phyloP scores from a whole-genome alignment of 1,284 basidiomycete genomes.

The Cutaneotrichosporon mucoides region DNA sequence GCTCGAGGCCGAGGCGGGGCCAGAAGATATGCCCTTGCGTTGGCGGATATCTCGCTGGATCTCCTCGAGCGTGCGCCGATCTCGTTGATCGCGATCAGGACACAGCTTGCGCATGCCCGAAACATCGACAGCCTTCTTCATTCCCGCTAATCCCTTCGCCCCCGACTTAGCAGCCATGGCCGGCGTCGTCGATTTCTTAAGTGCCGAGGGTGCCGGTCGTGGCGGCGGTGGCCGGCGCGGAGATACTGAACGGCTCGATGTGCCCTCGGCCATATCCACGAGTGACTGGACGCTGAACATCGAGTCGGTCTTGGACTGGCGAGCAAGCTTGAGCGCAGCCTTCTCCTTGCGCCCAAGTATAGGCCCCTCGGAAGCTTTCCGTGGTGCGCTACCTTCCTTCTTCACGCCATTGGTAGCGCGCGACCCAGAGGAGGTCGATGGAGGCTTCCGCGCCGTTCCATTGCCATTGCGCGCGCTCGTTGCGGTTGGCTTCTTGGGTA shows the following conservation, averaged over 20 bases:
- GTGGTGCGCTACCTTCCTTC: neutral
- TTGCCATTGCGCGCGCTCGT: neutral
- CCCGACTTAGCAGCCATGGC: neutral
- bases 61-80: conserved; percentile 39
- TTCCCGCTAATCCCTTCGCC: conserved; percentile 6
- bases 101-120: conserved; percentile 31
- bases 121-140: conserved; percentile 21
- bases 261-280: conserved; percentile 24
- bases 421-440: neutral
- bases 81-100: conserved; percentile 36
- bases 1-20: neutral
- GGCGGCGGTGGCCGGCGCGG: neutral
- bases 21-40: conserved; percentile 11
- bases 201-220: neutral
- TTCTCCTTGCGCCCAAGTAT: conserved; percentile 36
- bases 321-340: conserved; percentile 15
- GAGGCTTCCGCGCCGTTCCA: neutral
- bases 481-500: neutral
- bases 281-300: conserved; percentile 36
- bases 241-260: conserved; percentile 4
- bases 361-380: conserved; percentile 19
- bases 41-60: conserved; percentile 35
- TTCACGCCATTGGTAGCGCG: neutral
- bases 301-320: conserved; percentile 9
- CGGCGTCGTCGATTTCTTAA: neutral